Percentiles rank a stretch among this genome's conserved stretches.
Evolutionary conservation across 495 filamentous ascomycete genomes (phyloP).

Genomic region (Astrocystis sublimbata): DNA sequence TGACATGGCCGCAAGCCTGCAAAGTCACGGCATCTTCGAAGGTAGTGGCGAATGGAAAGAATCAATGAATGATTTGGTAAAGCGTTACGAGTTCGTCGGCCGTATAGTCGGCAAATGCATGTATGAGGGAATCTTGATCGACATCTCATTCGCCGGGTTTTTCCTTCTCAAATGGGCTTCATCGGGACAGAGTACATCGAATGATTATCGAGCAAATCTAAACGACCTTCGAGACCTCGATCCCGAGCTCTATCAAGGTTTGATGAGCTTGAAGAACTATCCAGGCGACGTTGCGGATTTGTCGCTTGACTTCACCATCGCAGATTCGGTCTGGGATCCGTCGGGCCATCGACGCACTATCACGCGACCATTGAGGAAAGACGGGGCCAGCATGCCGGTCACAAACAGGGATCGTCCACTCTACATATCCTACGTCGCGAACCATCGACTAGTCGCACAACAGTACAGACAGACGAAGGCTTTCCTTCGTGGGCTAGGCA

Average conservation of each 20-base stretch:
- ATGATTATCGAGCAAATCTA: conserved; percentile 79
- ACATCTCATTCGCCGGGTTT: conserved; percentile 91
- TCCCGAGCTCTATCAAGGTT: conserved; percentile 87
- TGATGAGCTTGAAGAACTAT: conserved; percentile 89
- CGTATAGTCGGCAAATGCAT: conserved; percentile 94
- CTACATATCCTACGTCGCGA: conserved; percentile 91
- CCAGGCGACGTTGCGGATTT: conserved; percentile 79
- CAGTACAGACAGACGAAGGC: conserved; percentile 76
- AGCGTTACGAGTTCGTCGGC: conserved; percentile 87
- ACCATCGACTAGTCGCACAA: conserved; percentile 79
- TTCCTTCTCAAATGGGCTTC: conserved; percentile 95
- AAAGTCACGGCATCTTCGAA: conserved; percentile 54
- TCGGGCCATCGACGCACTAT: conserved; percentile 53
- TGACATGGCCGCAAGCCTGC: conserved; percentile 62
- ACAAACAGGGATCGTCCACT: conserved; percentile 88
- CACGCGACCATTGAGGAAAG: conserved; percentile 71
- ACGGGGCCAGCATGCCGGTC: conserved; percentile 75
- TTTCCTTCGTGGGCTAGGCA: conserved; percentile 79
- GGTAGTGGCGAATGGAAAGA: conserved; percentile 53
- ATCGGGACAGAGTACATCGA: conserved; percentile 60
- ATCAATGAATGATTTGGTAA: conserved; percentile 61
- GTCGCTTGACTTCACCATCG: conserved; percentile 85
- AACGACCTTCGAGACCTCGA: conserved; percentile 95
- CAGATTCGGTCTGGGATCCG: conserved; percentile 66
- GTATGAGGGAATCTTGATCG: conserved; percentile 95